Conservation (phyloP, 1,284 basidiomycete species). For the Tylopilus sp. region DNA sequence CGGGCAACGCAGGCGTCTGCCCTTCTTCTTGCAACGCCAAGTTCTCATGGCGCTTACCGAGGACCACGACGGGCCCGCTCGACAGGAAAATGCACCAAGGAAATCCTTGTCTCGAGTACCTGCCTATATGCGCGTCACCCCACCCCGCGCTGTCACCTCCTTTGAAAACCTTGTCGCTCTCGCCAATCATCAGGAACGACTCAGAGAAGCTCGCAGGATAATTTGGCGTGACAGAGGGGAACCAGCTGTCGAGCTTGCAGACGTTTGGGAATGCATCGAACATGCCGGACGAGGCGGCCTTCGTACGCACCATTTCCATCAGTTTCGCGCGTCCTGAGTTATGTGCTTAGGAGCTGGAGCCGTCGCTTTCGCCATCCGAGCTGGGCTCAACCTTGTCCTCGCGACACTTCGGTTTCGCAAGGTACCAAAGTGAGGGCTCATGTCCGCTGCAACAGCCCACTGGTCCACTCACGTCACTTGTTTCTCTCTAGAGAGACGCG, state of each 20-base stretch:
- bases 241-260: constrained; percentile 64
- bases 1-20: background rate
- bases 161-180: constrained; percentile 79
- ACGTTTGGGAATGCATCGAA: constrained; percentile 66
- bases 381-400: constrained; percentile 76
- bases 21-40: background rate
- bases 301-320: constrained; percentile 49
- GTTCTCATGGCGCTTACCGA: constrained; percentile 8
- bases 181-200: constrained; percentile 71
- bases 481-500: constrained; percentile 41
- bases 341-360: constrained; percentile 63
- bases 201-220: constrained; percentile 68
- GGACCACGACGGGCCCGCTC: constrained; percentile 4
- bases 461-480: constrained; percentile 1
- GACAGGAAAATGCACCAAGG: background rate
- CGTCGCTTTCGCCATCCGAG: constrained; percentile 75
- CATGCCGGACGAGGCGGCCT: constrained; percentile 74
- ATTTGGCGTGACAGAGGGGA: constrained; percentile 85
- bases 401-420: constrained; percentile 65
- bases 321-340: background rate
- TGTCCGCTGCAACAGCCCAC: background rate
- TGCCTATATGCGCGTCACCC: constrained; percentile 40
- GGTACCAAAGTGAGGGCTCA: constrained; percentile 51
- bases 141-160: constrained; percentile 59
- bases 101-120: constrained; percentile 19